A percentile compares a stretch with the other conserved stretches of the same genome.
Conservation (phyloP, 1,284 basidiomycete species). For the Bjerkandera adusta region DNA sequence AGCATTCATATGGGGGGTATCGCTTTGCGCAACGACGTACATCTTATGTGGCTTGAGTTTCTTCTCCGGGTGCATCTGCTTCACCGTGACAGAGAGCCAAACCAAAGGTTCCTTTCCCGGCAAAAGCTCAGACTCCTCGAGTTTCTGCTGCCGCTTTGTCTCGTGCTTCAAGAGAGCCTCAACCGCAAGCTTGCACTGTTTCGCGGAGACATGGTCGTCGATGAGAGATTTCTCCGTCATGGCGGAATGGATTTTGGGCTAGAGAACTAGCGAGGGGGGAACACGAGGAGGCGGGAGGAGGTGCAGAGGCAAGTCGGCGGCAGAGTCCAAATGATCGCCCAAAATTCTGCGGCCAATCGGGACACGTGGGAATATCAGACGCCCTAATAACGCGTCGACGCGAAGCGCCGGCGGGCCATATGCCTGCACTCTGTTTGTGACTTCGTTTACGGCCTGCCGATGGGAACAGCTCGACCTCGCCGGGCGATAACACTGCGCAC, state of each 20-base stretch:
- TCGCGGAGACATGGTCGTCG: constrained; percentile 63
- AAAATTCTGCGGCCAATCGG: constrained; percentile 5
- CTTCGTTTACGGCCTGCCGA: no score
- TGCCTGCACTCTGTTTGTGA: no score
- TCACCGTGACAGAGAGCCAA: constrained; percentile 85
- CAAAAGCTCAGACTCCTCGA: constrained; percentile 77
- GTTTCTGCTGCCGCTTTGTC: constrained; percentile 57
- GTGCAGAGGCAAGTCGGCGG: no score
- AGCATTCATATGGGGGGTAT: background rate
- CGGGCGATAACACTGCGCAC: no score
- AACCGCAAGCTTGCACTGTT: constrained; percentile 79
- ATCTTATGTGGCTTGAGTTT: constrained; percentile 83
- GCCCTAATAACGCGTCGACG: no score
- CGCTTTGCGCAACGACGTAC: constrained; percentile 47
- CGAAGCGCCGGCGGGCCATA: no score
- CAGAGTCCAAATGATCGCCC: constrained; percentile 2
- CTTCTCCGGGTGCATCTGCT: constrained; percentile 73
- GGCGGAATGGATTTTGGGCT: background rate
- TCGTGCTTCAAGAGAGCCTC: constrained; percentile 74
- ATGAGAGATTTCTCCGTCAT: constrained; percentile 56
- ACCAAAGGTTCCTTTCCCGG: constrained; percentile 78
- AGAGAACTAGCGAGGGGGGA: background rate
- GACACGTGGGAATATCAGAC: background rate
- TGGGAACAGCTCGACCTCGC: no score
- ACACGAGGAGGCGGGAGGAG: background rate